Percentiles rank a stretch among this genome's conserved stretches.
phyloP scores from a whole-genome alignment of 352 stramenopile genomes.

The Globisporangium perplexum region DNA sequence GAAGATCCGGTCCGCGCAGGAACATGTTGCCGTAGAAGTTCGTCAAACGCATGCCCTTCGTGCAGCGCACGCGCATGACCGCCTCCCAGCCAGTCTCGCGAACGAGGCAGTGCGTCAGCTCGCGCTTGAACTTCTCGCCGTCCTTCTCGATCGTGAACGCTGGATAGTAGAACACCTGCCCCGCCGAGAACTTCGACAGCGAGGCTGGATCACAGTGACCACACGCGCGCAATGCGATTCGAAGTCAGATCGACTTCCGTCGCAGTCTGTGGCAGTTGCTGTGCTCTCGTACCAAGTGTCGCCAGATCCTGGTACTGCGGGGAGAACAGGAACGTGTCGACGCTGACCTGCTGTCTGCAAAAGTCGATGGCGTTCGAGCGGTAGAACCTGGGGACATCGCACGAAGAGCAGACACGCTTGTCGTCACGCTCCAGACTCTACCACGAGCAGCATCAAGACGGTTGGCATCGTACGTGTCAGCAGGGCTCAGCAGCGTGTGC shows the following conservation, averaged over 20 bases:
- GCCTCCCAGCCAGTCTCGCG: conserved; percentile 94
- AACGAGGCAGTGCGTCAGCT: conserved; percentile 90
- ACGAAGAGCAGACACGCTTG: background rate
- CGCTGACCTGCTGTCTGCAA: conserved; percentile 96
- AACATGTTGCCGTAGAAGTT: conserved; percentile 99
- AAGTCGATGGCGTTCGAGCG: conserved; percentile 95
- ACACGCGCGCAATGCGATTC: background rate
- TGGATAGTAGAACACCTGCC: conserved; percentile 97
- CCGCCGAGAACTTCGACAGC: conserved; percentile 94
- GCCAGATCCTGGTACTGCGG: conserved; percentile 96
- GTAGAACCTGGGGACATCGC: conserved; percentile 71
- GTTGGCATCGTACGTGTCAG: conserved; percentile 52
- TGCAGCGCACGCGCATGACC: conserved; percentile 97
- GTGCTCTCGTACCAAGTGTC: conserved; percentile 64
- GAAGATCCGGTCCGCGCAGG: conserved; percentile 95
- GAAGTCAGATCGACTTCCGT: too few species aligned
- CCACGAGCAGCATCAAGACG: background rate
- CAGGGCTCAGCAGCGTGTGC: conserved; percentile 87
- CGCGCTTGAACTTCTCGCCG: conserved; percentile 90
- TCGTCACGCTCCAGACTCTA: background rate
- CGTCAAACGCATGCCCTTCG: conserved; percentile 95
- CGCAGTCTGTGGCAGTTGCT: background rate
- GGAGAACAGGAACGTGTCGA: conserved; percentile 98
- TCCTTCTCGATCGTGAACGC: conserved; percentile 90
- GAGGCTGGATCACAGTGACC: conserved; percentile 33